Conservation (phyloP, 768 basidiomycete species). For the Sistotremastrum suecicum region DNA sequence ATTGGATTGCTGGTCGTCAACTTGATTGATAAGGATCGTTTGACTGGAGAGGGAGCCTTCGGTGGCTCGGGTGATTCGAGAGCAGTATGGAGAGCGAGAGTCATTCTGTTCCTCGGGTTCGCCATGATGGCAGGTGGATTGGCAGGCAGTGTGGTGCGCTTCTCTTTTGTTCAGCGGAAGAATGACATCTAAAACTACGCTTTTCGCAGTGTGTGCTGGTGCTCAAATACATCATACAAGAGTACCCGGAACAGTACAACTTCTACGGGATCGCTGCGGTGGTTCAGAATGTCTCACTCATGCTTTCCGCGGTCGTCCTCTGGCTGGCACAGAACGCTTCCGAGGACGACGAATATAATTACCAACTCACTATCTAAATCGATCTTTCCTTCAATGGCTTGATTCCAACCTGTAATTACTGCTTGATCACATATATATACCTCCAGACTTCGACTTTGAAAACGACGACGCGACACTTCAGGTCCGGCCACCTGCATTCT, state of each 20-base stretch:
- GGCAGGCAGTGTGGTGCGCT: conserved; percentile 88
- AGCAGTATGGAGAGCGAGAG: conserved; percentile 82
- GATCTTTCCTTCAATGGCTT: too few relatives aligned
- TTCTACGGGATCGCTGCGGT: conserved; percentile 95
- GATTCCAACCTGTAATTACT: too few relatives aligned
- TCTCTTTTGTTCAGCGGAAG: not conserved
- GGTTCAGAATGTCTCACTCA: conserved; percentile 77
- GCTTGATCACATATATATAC: too few relatives aligned
- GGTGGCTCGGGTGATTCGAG: conserved; percentile 54
- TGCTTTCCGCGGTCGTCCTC: conserved; percentile 75
- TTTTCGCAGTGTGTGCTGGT: conserved; percentile 62
- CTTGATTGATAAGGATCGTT: conserved; percentile 86
- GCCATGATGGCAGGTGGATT: conserved; percentile 95
- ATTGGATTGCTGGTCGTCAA: conserved; percentile 88
- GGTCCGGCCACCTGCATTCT: too few relatives aligned
- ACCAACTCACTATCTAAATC: conserved; percentile 40
- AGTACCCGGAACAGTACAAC: conserved; percentile 58
- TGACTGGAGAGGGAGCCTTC: conserved; percentile 66
- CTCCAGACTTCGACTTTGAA: too few relatives aligned
- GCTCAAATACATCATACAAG: conserved; percentile 74
- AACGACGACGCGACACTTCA: too few relatives aligned
- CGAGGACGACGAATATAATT: conserved; percentile 85
- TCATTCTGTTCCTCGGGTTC: conserved; percentile 90
- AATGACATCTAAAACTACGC: not conserved
- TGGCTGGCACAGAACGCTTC: conserved; percentile 84